Conservation (phyloP, 441 rosid species). For the Jatropha podagrica region DNA sequence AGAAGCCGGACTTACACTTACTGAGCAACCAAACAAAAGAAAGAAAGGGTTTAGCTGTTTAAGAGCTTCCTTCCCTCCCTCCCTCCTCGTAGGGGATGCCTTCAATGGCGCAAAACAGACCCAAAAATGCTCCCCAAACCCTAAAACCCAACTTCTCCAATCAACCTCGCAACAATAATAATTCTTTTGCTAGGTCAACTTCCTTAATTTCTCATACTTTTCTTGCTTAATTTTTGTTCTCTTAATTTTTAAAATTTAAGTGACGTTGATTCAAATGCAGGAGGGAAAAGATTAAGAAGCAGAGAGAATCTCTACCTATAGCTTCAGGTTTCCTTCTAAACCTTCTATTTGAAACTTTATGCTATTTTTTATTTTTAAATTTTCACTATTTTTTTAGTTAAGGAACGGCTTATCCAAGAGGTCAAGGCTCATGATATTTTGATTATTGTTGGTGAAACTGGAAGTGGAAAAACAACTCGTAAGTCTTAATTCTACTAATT, state of each 20-base stretch:
- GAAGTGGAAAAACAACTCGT: conserved; percentile 98
- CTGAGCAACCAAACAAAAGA: no score
- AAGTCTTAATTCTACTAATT: conserved; percentile 21
- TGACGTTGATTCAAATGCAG: conserved; percentile 32
- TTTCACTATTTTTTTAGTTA: conserved; percentile 39
- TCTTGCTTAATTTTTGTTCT: neutral
- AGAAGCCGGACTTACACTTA: no score
- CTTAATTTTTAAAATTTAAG: neutral
- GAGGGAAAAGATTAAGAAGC: conserved; percentile 50
- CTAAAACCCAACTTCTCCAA: conserved; percentile 27
- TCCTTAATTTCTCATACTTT: neutral
- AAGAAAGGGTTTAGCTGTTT: no score
- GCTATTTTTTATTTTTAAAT: neutral
- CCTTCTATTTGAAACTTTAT: neutral
- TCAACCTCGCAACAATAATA: conserved; percentile 15
- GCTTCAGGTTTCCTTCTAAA: conserved; percentile 53
- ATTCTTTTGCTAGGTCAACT: conserved; percentile 29
- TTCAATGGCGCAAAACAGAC: conserved; percentile 47
- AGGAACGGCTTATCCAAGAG: conserved; percentile 68
- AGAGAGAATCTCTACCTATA: conserved; percentile 81
- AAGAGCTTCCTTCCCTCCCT: no score
- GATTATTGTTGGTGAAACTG: conserved; percentile 92
- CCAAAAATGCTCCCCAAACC: conserved; percentile 23
- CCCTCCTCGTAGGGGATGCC: conserved; percentile 8
- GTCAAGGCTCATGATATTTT: conserved; percentile 52